These are phyloP conservation scores for Ogataea angusta DNA, from an alignment of 805 yeast species.

Conservation along the genomic window DNA sequence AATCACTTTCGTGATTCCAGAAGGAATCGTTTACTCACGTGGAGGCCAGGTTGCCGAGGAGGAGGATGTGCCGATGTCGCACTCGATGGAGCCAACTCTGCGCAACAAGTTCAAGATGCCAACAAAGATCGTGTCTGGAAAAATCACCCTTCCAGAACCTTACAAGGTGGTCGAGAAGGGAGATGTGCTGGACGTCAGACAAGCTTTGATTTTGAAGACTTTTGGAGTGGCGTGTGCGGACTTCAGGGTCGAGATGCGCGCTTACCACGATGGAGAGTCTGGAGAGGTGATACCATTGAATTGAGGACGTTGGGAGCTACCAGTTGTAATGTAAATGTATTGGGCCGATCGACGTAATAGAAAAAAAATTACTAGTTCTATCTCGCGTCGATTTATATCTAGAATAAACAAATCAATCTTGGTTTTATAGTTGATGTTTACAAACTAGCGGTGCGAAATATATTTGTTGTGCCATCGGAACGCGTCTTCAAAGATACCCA, in stretches of 20 bases:
- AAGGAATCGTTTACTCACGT: constrained; percentile 87
- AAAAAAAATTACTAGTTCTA: not conserved
- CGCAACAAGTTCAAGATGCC: constrained; percentile 90
- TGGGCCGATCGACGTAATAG: constrained; percentile 13
- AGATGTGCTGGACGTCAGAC: constrained; percentile 79
- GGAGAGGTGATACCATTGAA: constrained; percentile 23
- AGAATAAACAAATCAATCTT: constrained; percentile 5
- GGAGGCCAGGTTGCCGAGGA: constrained; percentile 90
- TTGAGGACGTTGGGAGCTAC: constrained; percentile 1
- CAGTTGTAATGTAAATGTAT: constrained; percentile 7
- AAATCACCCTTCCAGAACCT: constrained; percentile 71
- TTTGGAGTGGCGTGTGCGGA: constrained; percentile 94
- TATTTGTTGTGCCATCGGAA: not conserved
- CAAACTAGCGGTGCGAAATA: constrained; percentile 2
- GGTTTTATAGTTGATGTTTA: constrained; percentile 6
- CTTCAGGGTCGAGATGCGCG: constrained; percentile 77
- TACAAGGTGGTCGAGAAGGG: constrained; percentile 79
- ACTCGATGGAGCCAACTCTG: constrained; percentile 89
- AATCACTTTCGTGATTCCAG: constrained; percentile 79
- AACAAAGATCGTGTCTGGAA: constrained; percentile 86
- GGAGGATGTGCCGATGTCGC: constrained; percentile 96
- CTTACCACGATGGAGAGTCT: constrained; percentile 69
- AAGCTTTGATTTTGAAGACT: constrained; percentile 87
- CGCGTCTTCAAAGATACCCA: not conserved
- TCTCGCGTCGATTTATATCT: constrained; percentile 8